Evolutionary conservation across 2,329 filamentous ascomycete genomes (phyloP).

Genomic region (Coleophoma cylindrospora): DNA sequence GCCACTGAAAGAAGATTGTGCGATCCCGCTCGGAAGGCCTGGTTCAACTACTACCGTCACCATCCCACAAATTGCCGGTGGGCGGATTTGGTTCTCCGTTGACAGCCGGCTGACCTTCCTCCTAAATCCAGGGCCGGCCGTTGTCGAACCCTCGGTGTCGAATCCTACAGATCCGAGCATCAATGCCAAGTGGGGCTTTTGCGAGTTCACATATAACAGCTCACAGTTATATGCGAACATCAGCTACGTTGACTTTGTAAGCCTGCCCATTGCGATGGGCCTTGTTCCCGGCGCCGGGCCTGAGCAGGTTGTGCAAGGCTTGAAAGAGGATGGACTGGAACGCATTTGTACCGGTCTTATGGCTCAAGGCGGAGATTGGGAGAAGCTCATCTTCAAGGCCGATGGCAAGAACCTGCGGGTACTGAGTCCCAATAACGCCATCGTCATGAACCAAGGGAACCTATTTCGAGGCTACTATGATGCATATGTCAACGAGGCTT

Average conservation of each 20-base stretch:
- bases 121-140: conserved; percentile 60
- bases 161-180: conserved; percentile 61
- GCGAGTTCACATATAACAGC: conserved; percentile 62
- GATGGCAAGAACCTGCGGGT: conserved; percentile 30
- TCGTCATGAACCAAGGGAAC: conserved; percentile 28
- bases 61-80: conserved; percentile 66
- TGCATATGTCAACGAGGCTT: conserved; percentile 39
- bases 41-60: conserved; percentile 55
- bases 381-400: conserved; percentile 36
- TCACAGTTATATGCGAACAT: conserved; percentile 62
- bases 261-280: conserved; percentile 52
- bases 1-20: conserved; percentile 50
- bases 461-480: conserved; percentile 38
- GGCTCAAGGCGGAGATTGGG: conserved; percentile 61
- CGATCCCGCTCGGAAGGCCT: conserved; percentile 59
- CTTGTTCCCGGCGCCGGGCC: conserved; percentile 35
- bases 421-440: conserved; percentile 33
- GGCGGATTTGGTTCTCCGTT: conserved; percentile 66
- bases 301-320: conserved; percentile 47
- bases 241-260: conserved; percentile 70
- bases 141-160: conserved; percentile 71
- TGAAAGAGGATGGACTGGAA: conserved; percentile 49
- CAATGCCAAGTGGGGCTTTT: conserved; percentile 58
- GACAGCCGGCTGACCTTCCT: conserved; percentile 58
- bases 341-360: conserved; percentile 47